Conservation (phyloP, 768 basidiomycete genomes). For the Paxillus rubicundulus region DNA sequence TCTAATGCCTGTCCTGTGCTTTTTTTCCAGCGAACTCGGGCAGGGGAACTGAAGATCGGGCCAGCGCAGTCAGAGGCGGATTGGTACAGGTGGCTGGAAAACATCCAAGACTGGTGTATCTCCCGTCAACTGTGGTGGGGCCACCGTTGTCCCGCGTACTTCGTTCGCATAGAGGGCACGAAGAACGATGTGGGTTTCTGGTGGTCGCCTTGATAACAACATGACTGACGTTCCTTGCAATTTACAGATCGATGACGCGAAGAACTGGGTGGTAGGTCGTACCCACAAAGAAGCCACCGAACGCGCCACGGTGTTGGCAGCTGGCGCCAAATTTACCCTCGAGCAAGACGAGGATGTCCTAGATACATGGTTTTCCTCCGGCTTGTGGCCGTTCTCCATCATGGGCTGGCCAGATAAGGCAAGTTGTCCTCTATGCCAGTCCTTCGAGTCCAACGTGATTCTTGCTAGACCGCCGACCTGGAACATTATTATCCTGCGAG, state of each 20-base stretch:
- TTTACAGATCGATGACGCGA: slow-evolving; percentile 59
- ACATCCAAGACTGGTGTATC: slow-evolving; percentile 98
- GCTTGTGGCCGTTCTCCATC: slow-evolving; percentile 95
- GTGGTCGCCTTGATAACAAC: not conserved
- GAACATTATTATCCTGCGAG: slow-evolving; percentile 83
- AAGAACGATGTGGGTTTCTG: slow-evolving; percentile 54
- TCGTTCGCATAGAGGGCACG: slow-evolving; percentile 78
- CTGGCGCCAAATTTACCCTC: slow-evolving; percentile 64
- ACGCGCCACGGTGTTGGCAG: slow-evolving; percentile 68
- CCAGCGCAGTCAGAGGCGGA: slow-evolving; percentile 89
- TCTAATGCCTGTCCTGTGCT: not conserved
- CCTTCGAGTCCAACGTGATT: slow-evolving; percentile 1
- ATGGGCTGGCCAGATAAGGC: slow-evolving; percentile 98
- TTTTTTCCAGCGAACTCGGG: slow-evolving; percentile 67
- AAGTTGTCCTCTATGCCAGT: not conserved
- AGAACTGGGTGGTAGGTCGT: slow-evolving; percentile 91
- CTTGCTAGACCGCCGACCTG: slow-evolving; percentile 66
- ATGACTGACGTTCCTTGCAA: not conserved
- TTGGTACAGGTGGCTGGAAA: slow-evolving; percentile 95
- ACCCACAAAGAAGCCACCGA: slow-evolving; percentile 72
- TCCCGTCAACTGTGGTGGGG: slow-evolving; percentile 99
- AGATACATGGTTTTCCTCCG: slow-evolving; percentile 99
- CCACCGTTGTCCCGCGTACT: slow-evolving; percentile 93
- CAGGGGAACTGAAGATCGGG: slow-evolving; percentile 79
- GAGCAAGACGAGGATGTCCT: slow-evolving; percentile 96